A percentile compares a stretch with the other conserved stretches of the same genome.
Conservation (phyloP, 441 rosid species). For the Cnidoscolus chayamansa region DNA sequence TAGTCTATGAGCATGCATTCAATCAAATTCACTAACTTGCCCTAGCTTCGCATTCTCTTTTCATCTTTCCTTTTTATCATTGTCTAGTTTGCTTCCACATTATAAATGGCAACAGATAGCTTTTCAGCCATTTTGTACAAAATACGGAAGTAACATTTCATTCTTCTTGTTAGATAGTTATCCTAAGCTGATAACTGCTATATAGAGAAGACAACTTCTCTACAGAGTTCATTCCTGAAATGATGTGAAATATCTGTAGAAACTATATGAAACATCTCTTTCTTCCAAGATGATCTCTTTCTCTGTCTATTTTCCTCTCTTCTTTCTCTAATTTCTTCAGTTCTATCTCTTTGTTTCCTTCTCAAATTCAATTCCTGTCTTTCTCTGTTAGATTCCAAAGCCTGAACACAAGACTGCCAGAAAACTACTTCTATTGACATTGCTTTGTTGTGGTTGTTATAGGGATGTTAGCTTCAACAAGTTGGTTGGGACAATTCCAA, state of each 20-base stretch:
- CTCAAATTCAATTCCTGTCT: background rate
- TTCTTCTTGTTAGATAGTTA: background rate
- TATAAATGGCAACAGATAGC: background rate
- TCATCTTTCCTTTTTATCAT: background rate
- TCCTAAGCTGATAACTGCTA: no score
- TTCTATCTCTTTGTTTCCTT: no score
- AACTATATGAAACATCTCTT: no score
- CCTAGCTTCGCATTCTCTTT: background rate
- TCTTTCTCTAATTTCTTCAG: no score
- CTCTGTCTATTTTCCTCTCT: no score
- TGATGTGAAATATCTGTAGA: no score
- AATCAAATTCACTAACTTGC: background rate
- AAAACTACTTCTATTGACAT: constrained; percentile 6
- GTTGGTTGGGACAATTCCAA: constrained; percentile 55
- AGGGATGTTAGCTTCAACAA: constrained; percentile 91
- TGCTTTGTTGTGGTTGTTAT: constrained; percentile 21
- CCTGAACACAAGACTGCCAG: background rate
- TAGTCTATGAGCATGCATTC: background rate
- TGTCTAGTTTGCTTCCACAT: background rate
- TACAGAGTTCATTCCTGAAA: no score
- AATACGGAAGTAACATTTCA: background rate
- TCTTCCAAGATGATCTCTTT: no score
- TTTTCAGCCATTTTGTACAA: background rate
- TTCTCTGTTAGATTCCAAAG: no score
- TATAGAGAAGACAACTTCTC: no score